Evolutionary conservation across 768 basidiomycete species (phyloP).

Genomic region (Suillus hirtellus): DNA sequence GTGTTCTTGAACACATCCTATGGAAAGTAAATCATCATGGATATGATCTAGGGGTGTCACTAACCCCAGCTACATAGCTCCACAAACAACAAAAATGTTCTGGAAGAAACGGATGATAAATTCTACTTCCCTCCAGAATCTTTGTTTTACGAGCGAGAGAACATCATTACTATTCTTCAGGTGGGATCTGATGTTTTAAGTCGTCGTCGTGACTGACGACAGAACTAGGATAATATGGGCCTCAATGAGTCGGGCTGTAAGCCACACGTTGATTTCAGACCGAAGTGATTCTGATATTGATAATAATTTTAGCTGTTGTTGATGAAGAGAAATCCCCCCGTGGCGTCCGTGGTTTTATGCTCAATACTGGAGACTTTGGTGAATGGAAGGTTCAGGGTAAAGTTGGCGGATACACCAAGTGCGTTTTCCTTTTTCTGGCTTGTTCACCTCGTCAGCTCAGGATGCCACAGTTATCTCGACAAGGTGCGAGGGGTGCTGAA

Average conservation of each 20-base stretch:
- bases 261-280: slow-evolving; percentile 14
- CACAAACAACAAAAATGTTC: slow-evolving; percentile 58
- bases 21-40: slow-evolving; percentile 57
- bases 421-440: slow-evolving; percentile 22
- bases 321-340: slow-evolving; percentile 71
- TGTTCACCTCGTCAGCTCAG: slow-evolving; percentile 7
- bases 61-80: slow-evolving; percentile 44
- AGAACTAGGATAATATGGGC: slow-evolving; percentile 73
- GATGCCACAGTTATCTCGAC: slow-evolving; percentile 63
- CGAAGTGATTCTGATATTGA: slow-evolving; percentile 9
- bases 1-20: slow-evolving; percentile 71
- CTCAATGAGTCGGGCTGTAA: slow-evolving; percentile 61
- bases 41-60: background rate
- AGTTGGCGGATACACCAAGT: slow-evolving; percentile 69
- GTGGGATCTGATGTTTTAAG: slow-evolving; percentile 33
- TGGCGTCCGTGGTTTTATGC: slow-evolving; percentile 73
- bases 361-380: slow-evolving; percentile 61
- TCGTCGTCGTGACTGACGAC: background rate
- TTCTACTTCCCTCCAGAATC: slow-evolving; percentile 63
- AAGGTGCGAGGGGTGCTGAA: slow-evolving; percentile 69
- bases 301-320: slow-evolving; percentile 33
- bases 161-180: slow-evolving; percentile 78
- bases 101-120: slow-evolving; percentile 67
- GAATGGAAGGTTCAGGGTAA: slow-evolving; percentile 78
- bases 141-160: slow-evolving; percentile 54